Base-by-base conservation (phyloP, 148 eudicot species). In the Salicornia ramosissima region DNA sequence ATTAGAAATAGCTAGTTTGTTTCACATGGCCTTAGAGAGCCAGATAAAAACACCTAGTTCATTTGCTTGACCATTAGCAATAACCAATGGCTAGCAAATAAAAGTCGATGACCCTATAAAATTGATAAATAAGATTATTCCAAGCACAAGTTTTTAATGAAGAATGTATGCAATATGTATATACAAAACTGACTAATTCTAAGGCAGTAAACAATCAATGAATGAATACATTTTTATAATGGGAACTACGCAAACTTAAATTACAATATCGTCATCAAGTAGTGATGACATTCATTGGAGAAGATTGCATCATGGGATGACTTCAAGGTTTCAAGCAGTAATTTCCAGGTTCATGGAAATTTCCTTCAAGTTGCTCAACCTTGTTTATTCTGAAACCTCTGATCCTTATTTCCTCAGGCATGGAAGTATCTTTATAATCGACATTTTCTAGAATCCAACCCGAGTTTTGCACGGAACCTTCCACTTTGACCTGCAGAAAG, bases 361-460 rank as follows among this genome's bases (percentile, higher is more conserved):
- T 76, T 49, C 77, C 86, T 71, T 94, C 96, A 83, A 90, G 79
- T 78, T 94, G 97, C 83, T 91, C 99, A 8, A 84, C 64, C 81
- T 81, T 88, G 72, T 87, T 90, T 54, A 94, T 73, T 73, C 77
- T 86, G 78, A 94, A 94, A 42, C 99, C 97, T 67, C 99, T 84
- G 46, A 82, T 94, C 66, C 99, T 83, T 52, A 86, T 75, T 84
- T 94, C 97, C 82, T 91, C 99, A 0, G 99, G 96, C 6, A 71
- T 59, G 11, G 87, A 75, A 50, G 82, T 76, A 57, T 94, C 91
- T 60, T 81, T 87, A 78, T 73, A 83, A 75, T 94, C 93, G 10
- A 91, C 88, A 43, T 71, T 82, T 73, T 94, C 92, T 34, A 94
- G 78, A 40, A 54, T 70, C 99, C 99, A 94, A 13, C 97, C 90